Evolutionary conservation across 352 stramenopile species (phyloP).

Genomic region (Phytophthora cryptogea): DNA sequence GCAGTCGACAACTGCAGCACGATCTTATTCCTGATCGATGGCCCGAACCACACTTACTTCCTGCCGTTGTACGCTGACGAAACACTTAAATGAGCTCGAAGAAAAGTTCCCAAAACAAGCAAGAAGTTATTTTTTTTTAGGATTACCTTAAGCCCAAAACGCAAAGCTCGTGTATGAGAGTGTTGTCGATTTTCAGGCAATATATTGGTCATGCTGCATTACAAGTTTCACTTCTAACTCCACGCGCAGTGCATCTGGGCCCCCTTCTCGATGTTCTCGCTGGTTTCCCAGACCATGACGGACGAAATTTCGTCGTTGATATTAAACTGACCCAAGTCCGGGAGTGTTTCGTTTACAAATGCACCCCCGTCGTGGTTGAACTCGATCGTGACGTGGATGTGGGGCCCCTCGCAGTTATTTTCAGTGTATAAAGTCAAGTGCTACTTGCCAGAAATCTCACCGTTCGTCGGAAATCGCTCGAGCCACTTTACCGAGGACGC

Average conservation of each 20-base stretch:
- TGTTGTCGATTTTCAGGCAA: too few species aligned
- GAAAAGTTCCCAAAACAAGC: too few species aligned
- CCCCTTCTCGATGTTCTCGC: conserved; percentile 1
- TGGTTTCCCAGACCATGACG: conserved; percentile 11
- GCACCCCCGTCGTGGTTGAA: background rate
- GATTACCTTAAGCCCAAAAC: too few species aligned
- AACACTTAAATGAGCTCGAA: too few species aligned
- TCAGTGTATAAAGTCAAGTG: conserved; percentile 7
- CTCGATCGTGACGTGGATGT: conserved; percentile 4
- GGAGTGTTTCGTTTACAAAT: background rate
- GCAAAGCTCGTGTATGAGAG: too few species aligned
- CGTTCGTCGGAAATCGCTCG: background rate
- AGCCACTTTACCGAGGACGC: conserved; percentile 2
- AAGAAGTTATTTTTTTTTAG: too few species aligned
- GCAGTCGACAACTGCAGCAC: too few species aligned
- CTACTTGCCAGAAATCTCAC: background rate
- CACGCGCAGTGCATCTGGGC: background rate
- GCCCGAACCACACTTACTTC: too few species aligned
- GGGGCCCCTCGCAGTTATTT: conserved; percentile 2
- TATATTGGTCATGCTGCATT: too few species aligned
- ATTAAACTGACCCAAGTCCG: conserved; percentile 1
- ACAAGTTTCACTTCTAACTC: background rate
- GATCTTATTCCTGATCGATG: too few species aligned
- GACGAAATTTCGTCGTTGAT: conserved; percentile 10
- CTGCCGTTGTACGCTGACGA: too few species aligned